phyloP scores from a whole-genome alignment of 2,329 filamentous ascomycete genomes.

The Apiospora malaysiana region DNA sequence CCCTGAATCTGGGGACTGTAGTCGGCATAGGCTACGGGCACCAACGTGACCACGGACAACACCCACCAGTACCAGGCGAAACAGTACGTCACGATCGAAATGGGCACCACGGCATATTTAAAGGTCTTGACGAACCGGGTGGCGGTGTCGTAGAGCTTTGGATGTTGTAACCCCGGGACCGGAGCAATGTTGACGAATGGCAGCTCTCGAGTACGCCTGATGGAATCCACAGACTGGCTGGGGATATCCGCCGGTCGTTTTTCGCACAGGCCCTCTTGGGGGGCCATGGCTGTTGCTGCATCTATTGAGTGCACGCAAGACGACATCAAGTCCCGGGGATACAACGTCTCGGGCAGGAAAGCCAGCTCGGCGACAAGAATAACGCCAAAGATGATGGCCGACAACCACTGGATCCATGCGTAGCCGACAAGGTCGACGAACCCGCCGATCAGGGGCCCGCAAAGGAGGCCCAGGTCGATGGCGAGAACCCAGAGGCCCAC shows the following conservation, averaged over 20 bases:
- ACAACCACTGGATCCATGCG: conserved; percentile 61
- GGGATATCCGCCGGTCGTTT: not conserved
- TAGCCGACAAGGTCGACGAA: conserved; percentile 54
- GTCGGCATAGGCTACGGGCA: conserved; percentile 57
- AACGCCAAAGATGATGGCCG: conserved; percentile 56
- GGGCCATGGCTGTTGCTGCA: too few species aligned
- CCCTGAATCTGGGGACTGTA: conserved; percentile 57
- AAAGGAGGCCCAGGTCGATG: conserved; percentile 56
- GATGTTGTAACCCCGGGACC: conserved; percentile 57
- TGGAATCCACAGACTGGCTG: conserved; percentile 22
- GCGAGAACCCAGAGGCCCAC: conserved; percentile 63
- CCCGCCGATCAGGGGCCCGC: conserved; percentile 53
- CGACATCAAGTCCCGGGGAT: conserved; percentile 56
- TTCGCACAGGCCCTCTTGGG: not conserved
- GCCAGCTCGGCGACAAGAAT: conserved; percentile 54
- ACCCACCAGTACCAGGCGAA: conserved; percentile 66
- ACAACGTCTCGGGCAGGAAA: conserved; percentile 62
- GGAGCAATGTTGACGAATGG: conserved; percentile 51
- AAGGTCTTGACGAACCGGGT: conserved; percentile 54
- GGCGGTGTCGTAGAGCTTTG: conserved; percentile 52
- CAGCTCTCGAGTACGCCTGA: conserved; percentile 48
- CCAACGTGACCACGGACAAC: conserved; percentile 56
- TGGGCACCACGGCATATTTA: conserved; percentile 49
- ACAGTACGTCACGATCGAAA: conserved; percentile 55
- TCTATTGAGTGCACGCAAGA: conserved; percentile 26